phyloP scores from a whole-genome alignment of 139 green algal species.

The Chlorella sorokiniana region DNA sequence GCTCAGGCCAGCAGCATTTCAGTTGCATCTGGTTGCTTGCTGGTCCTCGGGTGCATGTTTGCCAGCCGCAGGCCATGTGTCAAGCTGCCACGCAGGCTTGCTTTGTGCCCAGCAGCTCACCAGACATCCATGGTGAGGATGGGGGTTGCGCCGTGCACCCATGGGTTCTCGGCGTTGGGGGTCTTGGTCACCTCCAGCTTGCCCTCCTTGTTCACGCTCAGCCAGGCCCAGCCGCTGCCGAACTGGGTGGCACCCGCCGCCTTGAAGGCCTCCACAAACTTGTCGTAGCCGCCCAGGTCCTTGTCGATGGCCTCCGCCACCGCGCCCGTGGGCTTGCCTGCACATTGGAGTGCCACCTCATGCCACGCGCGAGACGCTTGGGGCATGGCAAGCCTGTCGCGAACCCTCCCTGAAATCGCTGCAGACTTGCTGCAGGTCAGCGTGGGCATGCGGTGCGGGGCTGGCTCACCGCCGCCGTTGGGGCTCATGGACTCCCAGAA shows the following conservation, averaged over 20 bases:
- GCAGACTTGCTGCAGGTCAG: background rate
- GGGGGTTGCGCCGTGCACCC: constrained; percentile 74
- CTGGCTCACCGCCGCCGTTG: constrained; percentile 63
- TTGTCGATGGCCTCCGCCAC: constrained; percentile 81
- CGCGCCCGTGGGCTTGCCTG: constrained; percentile 72
- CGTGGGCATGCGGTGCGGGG: no score
- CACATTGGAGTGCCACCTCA: background rate
- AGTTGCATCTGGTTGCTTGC: no score
- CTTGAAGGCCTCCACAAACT: constrained; percentile 91
- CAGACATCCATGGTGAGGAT: constrained; percentile 96
- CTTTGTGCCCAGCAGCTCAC: constrained; percentile 27
- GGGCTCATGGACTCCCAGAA: constrained; percentile 94
- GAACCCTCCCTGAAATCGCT: background rate
- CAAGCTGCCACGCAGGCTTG: background rate
- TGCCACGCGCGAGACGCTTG: background rate
- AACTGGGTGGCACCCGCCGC: constrained; percentile 85
- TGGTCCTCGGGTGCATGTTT: no score
- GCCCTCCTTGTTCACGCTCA: constrained; percentile 72
- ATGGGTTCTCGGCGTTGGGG: constrained; percentile 90
- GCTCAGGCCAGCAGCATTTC: no score
- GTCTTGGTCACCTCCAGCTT: constrained; percentile 93
- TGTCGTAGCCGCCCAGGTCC: constrained; percentile 88
- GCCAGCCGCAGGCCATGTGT: no score
- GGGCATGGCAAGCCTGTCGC: background rate
- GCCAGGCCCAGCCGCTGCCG: constrained; percentile 94